phyloP scores from a whole-genome alignment of 352 stramenopile species.

The Phytophthora pseudosyringae region DNA sequence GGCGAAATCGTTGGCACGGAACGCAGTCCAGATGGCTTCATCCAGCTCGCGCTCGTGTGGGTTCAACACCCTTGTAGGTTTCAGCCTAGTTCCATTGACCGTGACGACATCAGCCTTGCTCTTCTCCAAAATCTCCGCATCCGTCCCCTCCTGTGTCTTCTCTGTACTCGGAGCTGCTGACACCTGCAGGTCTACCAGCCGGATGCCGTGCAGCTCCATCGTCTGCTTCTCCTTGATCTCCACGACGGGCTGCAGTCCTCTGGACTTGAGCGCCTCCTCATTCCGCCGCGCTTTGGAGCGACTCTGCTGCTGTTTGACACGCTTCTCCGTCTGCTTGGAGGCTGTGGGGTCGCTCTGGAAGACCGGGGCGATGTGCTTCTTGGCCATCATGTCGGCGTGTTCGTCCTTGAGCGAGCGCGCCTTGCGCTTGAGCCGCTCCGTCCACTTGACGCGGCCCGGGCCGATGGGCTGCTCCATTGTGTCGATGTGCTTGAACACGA shows the following conservation, averaged over 20 bases:
- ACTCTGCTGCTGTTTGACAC: slow-evolving; percentile 64
- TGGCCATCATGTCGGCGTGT: slow-evolving; percentile 47
- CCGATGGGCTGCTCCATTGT: slow-evolving; percentile 66
- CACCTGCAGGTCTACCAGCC: slow-evolving; percentile 69
- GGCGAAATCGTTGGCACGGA: slow-evolving; percentile 83
- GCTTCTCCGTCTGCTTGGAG: slow-evolving; percentile 37
- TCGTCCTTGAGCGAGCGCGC: slow-evolving; percentile 66
- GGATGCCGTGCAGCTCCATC: slow-evolving; percentile 62
- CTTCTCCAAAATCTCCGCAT: slow-evolving; percentile 14
- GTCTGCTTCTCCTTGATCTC: slow-evolving; percentile 73
- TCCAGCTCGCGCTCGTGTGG: slow-evolving; percentile 79
- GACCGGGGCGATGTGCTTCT: slow-evolving; percentile 33
- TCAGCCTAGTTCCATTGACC: slow-evolving; percentile 62
- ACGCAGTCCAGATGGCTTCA: slow-evolving; percentile 81
- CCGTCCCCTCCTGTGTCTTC: not conserved
- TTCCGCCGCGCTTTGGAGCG: slow-evolving; percentile 58
- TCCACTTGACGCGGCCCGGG: slow-evolving; percentile 59
- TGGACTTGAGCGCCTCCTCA: slow-evolving; percentile 57
- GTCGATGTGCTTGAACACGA: slow-evolving; percentile 87
- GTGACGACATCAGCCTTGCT: slow-evolving; percentile 38
- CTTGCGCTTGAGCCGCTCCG: slow-evolving; percentile 71
- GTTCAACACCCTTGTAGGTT: slow-evolving; percentile 77
- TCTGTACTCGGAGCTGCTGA: slow-evolving; percentile 5
- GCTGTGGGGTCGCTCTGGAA: slow-evolving; percentile 42
- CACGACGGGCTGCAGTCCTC: slow-evolving; percentile 44